Evolutionary conservation across 140 eudicot genomes (phyloP), one percentile per base, ranked within the genome.

Genomic region (Erigeron philadelphicus): DNA sequence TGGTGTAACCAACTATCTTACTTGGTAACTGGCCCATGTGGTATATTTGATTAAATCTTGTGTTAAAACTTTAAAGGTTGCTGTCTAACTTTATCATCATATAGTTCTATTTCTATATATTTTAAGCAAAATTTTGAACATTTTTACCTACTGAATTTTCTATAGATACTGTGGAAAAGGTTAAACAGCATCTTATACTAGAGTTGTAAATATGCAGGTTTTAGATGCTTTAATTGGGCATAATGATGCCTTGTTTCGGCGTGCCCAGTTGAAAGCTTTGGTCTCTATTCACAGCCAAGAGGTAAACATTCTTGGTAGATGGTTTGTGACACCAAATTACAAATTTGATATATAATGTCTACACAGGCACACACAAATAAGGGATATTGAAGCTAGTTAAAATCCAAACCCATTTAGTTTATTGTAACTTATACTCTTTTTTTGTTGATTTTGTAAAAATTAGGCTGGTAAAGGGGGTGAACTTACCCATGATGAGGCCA

Each of bases 381-480:
- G 18, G 56, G 10, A 13, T 42, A 74, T 54, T 59, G 49, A 12
- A 71, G 46, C 11, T 4, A 16, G 9, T 40, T 73, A 19, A 12
- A 43, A 17, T 64, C 60, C 56, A 17, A 31, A 12, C 45, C 52
- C 2, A 31, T 50, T 64, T 25, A 45, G 45, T 47, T 25, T 71
- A 23, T 42, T 5, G 2, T 18, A 50, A 61, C 31, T 50, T 21
- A 5, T 61, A 38, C 47, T 43, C 2, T 76, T 11, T 45, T 42
- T 7, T 62, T 78, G 59, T 38, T 54, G 52, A 42, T 46, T 19
- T 74, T 4, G 66, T 47, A 44, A 12, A 43, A 49, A 57, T 31
- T 75, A 92, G 98, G 98, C 95, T 70, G 98, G 98, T 74, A 86
- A 83, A 84, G 98, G 98, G 61, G 98, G 96, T 73, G 98, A 92